Evolutionary conservation across 2,329 filamentous ascomycete species (phyloP).

Genomic region (Aspergillus fischeri): DNA sequence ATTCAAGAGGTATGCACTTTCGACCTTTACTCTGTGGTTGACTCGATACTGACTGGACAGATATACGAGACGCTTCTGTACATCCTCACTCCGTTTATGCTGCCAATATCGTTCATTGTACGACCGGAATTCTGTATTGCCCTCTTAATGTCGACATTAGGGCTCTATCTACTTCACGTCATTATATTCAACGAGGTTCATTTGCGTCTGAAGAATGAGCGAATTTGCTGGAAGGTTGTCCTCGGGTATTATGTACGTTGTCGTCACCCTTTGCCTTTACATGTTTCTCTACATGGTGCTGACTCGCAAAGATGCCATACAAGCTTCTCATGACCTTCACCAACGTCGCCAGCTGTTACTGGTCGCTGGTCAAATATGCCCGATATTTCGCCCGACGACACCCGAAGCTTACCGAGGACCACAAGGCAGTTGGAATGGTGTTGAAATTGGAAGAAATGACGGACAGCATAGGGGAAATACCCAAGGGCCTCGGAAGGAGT

Average conservation of each 20-base stretch:
- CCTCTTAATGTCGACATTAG: slow-evolving; percentile 34
- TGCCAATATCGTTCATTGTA: slow-evolving; percentile 45
- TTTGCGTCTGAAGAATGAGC: slow-evolving; percentile 43
- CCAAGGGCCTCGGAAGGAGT: slow-evolving; percentile 2
- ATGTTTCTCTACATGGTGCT: too few relatives aligned
- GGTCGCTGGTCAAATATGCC: slow-evolving; percentile 44
- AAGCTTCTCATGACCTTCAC: slow-evolving; percentile 44
- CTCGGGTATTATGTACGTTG: slow-evolving; percentile 38
- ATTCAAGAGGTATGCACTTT: slow-evolving; percentile 39
- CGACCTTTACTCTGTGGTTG: background rate
- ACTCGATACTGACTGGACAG: slow-evolving; percentile 9
- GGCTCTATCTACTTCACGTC: slow-evolving; percentile 42
- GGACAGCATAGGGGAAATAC: background rate
- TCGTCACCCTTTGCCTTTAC: background rate
- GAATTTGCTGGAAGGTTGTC: slow-evolving; percentile 36
- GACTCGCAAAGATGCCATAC: slow-evolving; percentile 28
- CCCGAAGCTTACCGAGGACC: slow-evolving; percentile 47
- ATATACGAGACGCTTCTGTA: slow-evolving; percentile 47
- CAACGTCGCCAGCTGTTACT: slow-evolving; percentile 43
- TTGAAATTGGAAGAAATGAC: slow-evolving; percentile 18
- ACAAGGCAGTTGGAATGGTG: slow-evolving; percentile 36
- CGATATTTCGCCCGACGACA: slow-evolving; percentile 46
- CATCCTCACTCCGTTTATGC: slow-evolving; percentile 43
- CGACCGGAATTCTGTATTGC: slow-evolving; percentile 39
- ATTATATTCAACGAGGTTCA: slow-evolving; percentile 49